phyloP scores from a whole-genome alignment of 1,139 yeast genomes.

The Zygotorulaspora mrakii region DNA sequence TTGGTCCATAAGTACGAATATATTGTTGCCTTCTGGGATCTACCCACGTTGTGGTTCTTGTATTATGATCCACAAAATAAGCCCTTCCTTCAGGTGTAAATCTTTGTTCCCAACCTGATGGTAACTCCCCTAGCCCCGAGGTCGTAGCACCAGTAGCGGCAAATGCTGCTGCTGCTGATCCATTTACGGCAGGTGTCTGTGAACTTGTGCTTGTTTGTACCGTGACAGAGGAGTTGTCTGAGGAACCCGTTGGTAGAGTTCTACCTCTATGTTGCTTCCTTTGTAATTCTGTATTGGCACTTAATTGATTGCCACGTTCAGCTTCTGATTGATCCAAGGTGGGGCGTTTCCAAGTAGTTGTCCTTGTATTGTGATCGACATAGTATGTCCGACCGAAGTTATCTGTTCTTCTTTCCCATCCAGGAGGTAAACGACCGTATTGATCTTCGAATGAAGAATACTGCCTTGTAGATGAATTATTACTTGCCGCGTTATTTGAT shows the following conservation, averaged over 20 bases:
- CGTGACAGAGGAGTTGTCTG: conserved; percentile 36
- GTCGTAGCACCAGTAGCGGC: conserved; percentile 91
- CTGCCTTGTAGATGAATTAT: conserved; percentile 47
- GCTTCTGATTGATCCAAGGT: conserved; percentile 64
- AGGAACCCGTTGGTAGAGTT: conserved; percentile 73
- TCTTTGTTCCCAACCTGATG: conserved; percentile 99
- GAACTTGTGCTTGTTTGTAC: conserved; percentile 40
- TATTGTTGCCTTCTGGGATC: conserved; percentile 99
- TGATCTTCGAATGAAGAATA: conserved; percentile 95
- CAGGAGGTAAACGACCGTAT: conserved; percentile 92
- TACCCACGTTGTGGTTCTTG: conserved; percentile 99
- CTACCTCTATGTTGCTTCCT: conserved; percentile 88
- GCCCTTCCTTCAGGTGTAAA: conserved; percentile 98
- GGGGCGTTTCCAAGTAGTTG: conserved; percentile 98
- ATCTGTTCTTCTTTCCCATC: conserved; percentile 98
- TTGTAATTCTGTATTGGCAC: conserved; percentile 73
- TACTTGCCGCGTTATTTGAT: conserved; percentile 23
- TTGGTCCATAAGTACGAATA: conserved; percentile 88
- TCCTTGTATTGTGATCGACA: conserved; percentile 95
- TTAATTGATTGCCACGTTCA: conserved; percentile 54
- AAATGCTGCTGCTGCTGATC: conserved; percentile 72
- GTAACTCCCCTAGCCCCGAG: conserved; percentile 93
- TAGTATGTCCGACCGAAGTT: conserved; percentile 95
- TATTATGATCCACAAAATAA: conserved; percentile 95
- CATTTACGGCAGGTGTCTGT: conserved; percentile 49